phyloP scores from a whole-genome alignment of 2,329 filamentous ascomycete species.

The Fusarium sp. region DNA sequence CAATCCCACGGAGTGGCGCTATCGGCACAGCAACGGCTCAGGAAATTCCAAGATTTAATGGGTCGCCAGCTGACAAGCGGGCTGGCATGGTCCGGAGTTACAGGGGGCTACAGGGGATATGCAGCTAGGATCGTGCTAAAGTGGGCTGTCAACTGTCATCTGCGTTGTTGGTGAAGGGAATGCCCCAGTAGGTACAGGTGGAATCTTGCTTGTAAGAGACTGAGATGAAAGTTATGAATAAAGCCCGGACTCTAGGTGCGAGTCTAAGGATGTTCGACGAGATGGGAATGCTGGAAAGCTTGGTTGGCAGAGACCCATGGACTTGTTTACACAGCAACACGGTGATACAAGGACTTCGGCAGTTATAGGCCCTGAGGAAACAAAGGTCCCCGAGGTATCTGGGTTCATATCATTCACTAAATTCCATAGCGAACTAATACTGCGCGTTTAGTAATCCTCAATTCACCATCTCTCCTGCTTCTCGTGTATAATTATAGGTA shows the following conservation, averaged over 20 bases:
- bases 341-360: neutral
- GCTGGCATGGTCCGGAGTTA: slow-evolving; percentile 17
- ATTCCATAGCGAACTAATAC: neutral
- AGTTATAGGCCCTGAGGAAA: neutral
- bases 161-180: slow-evolving; percentile 8
- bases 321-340: slow-evolving; percentile 8
- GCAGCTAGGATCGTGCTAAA: slow-evolving; percentile 18
- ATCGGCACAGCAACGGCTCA: slow-evolving; percentile 29
- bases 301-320: neutral
- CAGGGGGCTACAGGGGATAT: slow-evolving; percentile 16
- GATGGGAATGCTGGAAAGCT: neutral
- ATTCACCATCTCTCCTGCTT: neutral
- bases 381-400: neutral
- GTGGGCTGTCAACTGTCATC: slow-evolving; percentile 13
- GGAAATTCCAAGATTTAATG: slow-evolving; percentile 22
- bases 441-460: neutral
- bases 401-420: neutral
- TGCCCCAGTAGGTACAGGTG: neutral
- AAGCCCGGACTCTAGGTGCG: neutral
- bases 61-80: slow-evolving; percentile 22
- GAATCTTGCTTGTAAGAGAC: neutral
- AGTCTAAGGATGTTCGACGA: neutral
- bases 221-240: neutral
- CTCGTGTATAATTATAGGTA: neutral
- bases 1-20: slow-evolving; percentile 17